Conservation (phyloP, 1,139 yeast species). For the Pichia sp. region DNA sequence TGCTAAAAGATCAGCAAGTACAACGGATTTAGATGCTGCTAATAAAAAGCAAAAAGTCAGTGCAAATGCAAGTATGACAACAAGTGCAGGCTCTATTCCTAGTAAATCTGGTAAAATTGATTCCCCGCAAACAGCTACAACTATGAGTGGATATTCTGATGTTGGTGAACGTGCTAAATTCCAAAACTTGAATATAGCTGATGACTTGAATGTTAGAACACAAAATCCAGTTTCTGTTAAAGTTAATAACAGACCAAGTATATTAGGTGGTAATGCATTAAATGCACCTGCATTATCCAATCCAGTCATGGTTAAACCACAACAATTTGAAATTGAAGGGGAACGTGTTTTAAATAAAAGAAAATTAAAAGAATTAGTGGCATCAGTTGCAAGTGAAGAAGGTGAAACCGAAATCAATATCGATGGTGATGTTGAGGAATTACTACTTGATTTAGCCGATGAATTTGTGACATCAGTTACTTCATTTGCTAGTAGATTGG, state of each 20-base stretch:
- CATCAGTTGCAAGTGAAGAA: conserved; percentile 74
- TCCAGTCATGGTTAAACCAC: conserved; percentile 72
- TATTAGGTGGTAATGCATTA: conserved; percentile 81
- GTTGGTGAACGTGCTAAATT: conserved; percentile 38
- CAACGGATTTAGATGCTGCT: background rate
- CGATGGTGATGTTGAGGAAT: conserved; percentile 94
- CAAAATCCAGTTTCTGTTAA: conserved; percentile 58
- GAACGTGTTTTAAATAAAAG: conserved; percentile 86
- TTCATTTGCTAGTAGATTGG: conserved; percentile 86
- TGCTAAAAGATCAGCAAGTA: background rate
- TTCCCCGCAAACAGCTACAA: conserved; percentile 30
- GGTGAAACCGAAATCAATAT: conserved; percentile 87
- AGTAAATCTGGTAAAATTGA: conserved; percentile 10
- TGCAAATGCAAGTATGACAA: background rate
- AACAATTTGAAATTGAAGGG: conserved; percentile 74
- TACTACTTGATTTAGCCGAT: conserved; percentile 86
- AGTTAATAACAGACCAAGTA: conserved; percentile 63
- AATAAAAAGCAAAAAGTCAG: conserved; percentile 8
- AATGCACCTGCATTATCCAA: conserved; percentile 59
- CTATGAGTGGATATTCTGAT: conserved; percentile 35
- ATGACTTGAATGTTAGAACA: conserved; percentile 56
- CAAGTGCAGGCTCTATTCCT: conserved; percentile 9
- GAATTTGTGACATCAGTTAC: conserved; percentile 91
- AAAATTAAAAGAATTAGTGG: conserved; percentile 78
- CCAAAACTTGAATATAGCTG: conserved; percentile 70